These are phyloP conservation scores for Phytophthora vignae DNA, from an alignment of 352 stramenopile genomes.

Conservation along the genomic window DNA sequence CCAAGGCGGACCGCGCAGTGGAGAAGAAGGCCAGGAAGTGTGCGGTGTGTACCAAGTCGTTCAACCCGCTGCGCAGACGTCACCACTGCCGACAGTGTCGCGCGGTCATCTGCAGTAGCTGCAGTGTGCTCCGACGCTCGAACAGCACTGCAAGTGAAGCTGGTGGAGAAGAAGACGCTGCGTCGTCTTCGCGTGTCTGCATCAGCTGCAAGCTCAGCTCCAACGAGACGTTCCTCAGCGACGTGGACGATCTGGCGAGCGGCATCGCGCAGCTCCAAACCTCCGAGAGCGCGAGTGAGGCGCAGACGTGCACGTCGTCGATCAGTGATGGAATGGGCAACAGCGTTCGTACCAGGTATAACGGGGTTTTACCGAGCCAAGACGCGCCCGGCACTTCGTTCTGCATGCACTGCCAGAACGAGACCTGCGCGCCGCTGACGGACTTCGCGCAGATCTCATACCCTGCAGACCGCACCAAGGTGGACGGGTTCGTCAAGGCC, in stretches of 20 bases:
- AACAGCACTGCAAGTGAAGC: constrained; percentile 35
- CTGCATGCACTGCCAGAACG: constrained; percentile 68
- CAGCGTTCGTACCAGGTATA: constrained; percentile 43
- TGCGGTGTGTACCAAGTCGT: constrained; percentile 81
- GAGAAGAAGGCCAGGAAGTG: constrained; percentile 80
- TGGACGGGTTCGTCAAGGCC: constrained; percentile 48
- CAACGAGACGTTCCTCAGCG: constrained; percentile 41
- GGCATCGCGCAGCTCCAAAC: constrained; percentile 27
- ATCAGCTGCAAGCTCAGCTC: constrained; percentile 83
- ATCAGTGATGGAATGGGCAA: constrained; percentile 22
- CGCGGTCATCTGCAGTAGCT: constrained; percentile 73
- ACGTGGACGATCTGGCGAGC: constrained; percentile 63
- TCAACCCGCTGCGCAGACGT: constrained; percentile 79
- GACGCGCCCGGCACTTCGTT: constrained; percentile 16
- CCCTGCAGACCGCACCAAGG: constrained; percentile 33
- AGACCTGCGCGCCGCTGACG: constrained; percentile 62
- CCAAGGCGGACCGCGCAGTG: constrained; percentile 1
- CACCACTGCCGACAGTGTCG: constrained; percentile 78
- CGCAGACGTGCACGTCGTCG: constrained; percentile 29
- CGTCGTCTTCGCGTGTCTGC: constrained; percentile 57
- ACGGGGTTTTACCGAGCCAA: constrained; percentile 19
- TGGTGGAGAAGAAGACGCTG: not conserved
- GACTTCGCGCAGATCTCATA: constrained; percentile 69
- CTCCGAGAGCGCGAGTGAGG: constrained; percentile 27
- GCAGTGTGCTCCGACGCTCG: constrained; percentile 58